Conservation (phyloP, 805 yeast species). For the Wickerhamiella brachini region DNA sequence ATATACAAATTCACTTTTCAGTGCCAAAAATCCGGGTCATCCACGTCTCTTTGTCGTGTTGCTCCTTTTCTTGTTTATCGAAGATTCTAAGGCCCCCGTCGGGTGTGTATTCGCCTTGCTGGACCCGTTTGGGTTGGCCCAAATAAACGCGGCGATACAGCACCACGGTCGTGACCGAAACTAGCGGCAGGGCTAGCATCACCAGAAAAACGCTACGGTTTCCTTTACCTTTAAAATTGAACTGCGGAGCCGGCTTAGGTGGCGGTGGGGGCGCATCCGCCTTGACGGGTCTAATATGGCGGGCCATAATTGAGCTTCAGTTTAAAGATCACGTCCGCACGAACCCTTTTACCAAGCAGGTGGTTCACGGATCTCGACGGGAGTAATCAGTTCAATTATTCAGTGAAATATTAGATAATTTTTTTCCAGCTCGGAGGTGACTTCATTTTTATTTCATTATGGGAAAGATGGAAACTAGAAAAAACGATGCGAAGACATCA, state of each 20-base stretch:
- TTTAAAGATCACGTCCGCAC: too few species aligned
- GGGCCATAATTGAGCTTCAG: conserved; percentile 1
- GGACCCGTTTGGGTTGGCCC: conserved; percentile 32
- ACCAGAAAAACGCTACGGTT: conserved; percentile 20
- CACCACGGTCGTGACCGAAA: conserved; percentile 19
- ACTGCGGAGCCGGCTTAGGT: conserved; percentile 1
- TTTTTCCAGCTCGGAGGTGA: not conserved
- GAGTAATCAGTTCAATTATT: not conserved
- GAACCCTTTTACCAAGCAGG: not conserved
- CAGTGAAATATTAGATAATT: not conserved
- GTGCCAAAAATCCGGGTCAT: conserved; percentile 32
- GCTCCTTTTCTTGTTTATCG: conserved; percentile 29
- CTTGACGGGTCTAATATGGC: conserved; percentile 5
- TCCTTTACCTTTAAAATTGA: conserved; percentile 1
- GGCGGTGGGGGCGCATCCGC: conserved; percentile 7
- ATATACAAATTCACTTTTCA: conserved; percentile 16
- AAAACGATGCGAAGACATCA: conserved; percentile 20
- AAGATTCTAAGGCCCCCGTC: conserved; percentile 35
- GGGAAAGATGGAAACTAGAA: conserved; percentile 22
- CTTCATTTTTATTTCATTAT: conserved; percentile 8
- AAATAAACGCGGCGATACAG: conserved; percentile 24
- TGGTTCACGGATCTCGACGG: not conserved
- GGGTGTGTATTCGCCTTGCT: conserved; percentile 32
- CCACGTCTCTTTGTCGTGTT: conserved; percentile 28
- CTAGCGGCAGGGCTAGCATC: conserved; percentile 21